Evolutionary conservation across 768 basidiomycete species (phyloP).

Genomic region (Boletus tomentosulus): DNA sequence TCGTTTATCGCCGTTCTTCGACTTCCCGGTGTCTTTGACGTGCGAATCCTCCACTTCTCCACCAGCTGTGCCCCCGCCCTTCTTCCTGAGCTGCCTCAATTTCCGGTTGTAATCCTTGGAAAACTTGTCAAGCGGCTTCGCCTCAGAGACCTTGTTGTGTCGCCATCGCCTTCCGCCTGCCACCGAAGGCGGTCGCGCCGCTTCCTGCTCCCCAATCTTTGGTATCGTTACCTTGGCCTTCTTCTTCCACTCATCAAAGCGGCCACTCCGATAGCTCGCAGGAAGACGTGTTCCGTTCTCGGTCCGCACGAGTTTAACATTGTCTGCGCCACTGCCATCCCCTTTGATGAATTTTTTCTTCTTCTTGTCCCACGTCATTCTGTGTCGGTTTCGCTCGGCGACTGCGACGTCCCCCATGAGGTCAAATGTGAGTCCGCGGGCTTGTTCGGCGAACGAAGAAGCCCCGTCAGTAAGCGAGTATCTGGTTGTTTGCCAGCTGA

Average conservation of each 20-base stretch:
- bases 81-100: slow-evolving; percentile 57
- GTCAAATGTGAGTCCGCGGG: slow-evolving; percentile 75
- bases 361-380: slow-evolving; percentile 89
- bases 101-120: slow-evolving; percentile 73
- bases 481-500: slow-evolving; percentile 35
- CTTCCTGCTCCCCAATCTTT: slow-evolving; percentile 78
- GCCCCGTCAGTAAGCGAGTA: slow-evolving; percentile 89
- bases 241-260: slow-evolving; percentile 93
- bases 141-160: slow-evolving; percentile 58
- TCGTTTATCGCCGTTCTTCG: slow-evolving; percentile 36
- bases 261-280: slow-evolving; percentile 87
- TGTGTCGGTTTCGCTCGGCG: slow-evolving; percentile 54
- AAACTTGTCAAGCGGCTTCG: slow-evolving; percentile 78
- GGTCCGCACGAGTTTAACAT: slow-evolving; percentile 88
- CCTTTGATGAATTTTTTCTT: slow-evolving; percentile 92
- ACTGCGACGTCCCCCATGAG: slow-evolving; percentile 67
- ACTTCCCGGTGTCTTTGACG: slow-evolving; percentile 28
- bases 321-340: slow-evolving; percentile 82
- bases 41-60: slow-evolving; percentile 25
- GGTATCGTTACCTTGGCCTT: slow-evolving; percentile 73
- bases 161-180: slow-evolving; percentile 61
- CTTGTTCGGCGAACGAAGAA: slow-evolving; percentile 81
- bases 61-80: slow-evolving; percentile 33
- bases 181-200: slow-evolving; percentile 32
- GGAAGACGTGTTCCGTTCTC: slow-evolving; percentile 91